Evolutionary conservation across 2,329 filamentous ascomycete genomes (phyloP).

Genomic region (Neoarthrinium moseri): DNA sequence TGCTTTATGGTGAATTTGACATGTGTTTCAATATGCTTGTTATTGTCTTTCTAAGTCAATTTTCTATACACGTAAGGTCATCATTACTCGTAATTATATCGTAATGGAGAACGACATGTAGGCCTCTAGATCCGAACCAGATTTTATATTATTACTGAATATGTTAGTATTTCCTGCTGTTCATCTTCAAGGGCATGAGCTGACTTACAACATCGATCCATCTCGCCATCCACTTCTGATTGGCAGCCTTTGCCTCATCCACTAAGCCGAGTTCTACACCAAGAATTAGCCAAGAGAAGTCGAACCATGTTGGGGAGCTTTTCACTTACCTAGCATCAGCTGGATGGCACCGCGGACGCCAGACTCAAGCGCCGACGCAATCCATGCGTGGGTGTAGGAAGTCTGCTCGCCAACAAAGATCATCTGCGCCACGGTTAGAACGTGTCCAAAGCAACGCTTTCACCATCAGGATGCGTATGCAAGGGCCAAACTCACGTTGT

Average conservation of each 20-base stretch:
- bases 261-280: constrained; percentile 58
- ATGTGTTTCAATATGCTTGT: too few species aligned
- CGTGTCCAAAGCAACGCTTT: not conserved
- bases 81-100: too few species aligned
- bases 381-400: constrained; percentile 71
- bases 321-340: constrained; percentile 51
- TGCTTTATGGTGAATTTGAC: too few species aligned
- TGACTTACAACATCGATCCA: constrained; percentile 53
- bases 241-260: constrained; percentile 66
- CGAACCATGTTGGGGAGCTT: not conserved
- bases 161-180: too few species aligned
- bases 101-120: too few species aligned
- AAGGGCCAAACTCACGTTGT: constrained; percentile 48
- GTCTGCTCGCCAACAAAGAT: constrained; percentile 71
- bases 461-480: not conserved
- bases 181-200: too few species aligned
- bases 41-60: too few species aligned
- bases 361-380: constrained; percentile 65
- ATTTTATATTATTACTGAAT: too few species aligned
- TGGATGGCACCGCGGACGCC: constrained; percentile 65
- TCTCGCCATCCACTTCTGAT: constrained; percentile 66
- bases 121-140: too few species aligned
- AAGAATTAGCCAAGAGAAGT: constrained; percentile 4
- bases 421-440: constrained; percentile 35
- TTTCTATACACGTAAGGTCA: too few species aligned